These are phyloP conservation scores for Globisporangium orthogonon DNA, from an alignment of 352 stramenopile species.

Conservation along the genomic window DNA sequence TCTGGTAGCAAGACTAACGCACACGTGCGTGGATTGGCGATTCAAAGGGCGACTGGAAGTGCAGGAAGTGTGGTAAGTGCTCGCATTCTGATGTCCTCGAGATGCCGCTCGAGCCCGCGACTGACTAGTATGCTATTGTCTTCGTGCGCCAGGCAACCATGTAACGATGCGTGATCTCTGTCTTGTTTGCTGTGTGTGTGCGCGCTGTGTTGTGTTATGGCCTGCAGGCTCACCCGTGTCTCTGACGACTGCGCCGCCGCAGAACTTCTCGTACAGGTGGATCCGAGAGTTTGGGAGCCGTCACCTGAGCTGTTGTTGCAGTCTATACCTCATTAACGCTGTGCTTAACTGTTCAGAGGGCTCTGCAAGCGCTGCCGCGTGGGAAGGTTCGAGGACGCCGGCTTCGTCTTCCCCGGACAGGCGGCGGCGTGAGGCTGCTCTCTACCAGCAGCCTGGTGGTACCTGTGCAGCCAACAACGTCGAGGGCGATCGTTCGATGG, in stretches of 20 bases:
- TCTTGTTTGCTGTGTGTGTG: conserved; percentile 2
- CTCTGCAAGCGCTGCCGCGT: conserved; percentile 58
- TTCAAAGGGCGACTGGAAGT: conserved; percentile 69
- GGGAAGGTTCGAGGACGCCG: conserved; percentile 49
- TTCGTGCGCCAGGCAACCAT: conserved; percentile 34
- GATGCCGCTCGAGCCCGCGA: not conserved
- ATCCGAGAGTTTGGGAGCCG: too few species aligned
- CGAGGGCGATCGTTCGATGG: not conserved
- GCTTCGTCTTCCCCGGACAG: conserved; percentile 36
- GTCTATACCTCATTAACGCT: too few species aligned
- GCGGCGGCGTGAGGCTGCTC: conserved; percentile 6
- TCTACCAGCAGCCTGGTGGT: not conserved
- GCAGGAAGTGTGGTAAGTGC: conserved; percentile 53
- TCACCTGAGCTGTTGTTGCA: too few species aligned
- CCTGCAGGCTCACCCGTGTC: conserved; percentile 1
- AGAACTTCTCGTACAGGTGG: conserved; percentile 73
- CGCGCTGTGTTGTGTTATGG: not conserved
- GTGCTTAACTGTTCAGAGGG: too few species aligned
- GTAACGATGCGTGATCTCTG: conserved; percentile 19
- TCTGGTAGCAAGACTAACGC: conserved; percentile 1
- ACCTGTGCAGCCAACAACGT: not conserved
- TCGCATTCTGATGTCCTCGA: too few species aligned
- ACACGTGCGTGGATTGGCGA: conserved; percentile 4
- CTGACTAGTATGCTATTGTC: conserved; percentile 2
- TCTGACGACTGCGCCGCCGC: not conserved